Percentiles rank a stretch among this genome's conserved stretches.
phyloP scores from a whole-genome alignment of 2,329 filamentous ascomycete species.

The Fusarium sp. region DNA sequence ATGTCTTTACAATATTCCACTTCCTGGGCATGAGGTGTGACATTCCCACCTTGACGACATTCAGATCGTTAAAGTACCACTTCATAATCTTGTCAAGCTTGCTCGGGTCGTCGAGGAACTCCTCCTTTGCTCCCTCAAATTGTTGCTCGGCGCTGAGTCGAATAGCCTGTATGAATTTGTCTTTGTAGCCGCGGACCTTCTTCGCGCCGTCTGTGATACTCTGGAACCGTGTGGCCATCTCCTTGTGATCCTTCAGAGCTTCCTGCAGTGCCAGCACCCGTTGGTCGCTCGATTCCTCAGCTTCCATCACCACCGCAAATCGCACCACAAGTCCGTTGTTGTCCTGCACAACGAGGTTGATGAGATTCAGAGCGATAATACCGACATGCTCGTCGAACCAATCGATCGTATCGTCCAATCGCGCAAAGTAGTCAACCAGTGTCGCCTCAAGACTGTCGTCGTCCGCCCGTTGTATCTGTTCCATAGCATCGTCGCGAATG shows the following conservation, averaged over 20 bases:
- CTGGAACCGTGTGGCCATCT: conserved; percentile 92
- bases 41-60: conserved; percentile 95
- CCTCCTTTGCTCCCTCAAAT: conserved; percentile 76
- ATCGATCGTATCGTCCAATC: conserved; percentile 87
- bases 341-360: conserved; percentile 85
- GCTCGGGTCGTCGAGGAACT: conserved; percentile 85
- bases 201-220: conserved; percentile 95
- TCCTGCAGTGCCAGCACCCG: conserved; percentile 92
- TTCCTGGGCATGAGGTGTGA: conserved; percentile 91
- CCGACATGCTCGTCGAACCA: conserved; percentile 98
- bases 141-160: conserved; percentile 78
- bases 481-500: conserved; percentile 95
- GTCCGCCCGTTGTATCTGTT: conserved; percentile 86
- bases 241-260: conserved; percentile 93
- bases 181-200: conserved; percentile 93
- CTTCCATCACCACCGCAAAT: conserved; percentile 90
- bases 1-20: conserved; percentile 95
- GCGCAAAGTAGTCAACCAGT: conserved; percentile 88
- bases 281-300: conserved; percentile 96
- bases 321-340: conserved; percentile 92
- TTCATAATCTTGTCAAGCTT: conserved; percentile 87
- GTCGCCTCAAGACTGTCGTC: conserved; percentile 83
- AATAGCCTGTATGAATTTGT: conserved; percentile 89
- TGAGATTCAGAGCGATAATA: conserved; percentile 87
- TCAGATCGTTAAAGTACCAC: conserved; percentile 98